Evolutionary conservation across 805 yeast species (phyloP).

Genomic region (Candida methanosorbosa): DNA sequence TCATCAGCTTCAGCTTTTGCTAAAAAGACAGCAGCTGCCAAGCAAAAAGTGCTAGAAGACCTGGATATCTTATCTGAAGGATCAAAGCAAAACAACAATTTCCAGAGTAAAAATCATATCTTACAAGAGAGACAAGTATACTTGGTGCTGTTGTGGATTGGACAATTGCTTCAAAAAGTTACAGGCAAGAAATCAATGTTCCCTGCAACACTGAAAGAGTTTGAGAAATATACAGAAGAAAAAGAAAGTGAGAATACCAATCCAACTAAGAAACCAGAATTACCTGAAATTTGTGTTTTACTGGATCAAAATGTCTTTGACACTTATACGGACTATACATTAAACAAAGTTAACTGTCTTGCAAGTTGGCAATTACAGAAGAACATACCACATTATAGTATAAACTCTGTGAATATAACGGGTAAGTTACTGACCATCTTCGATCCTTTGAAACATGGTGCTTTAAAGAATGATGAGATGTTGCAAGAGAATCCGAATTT

Average conservation of each 20-base stretch:
- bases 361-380: constrained; percentile 25
- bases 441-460: constrained; percentile 17
- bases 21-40: background rate
- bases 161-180: constrained; percentile 19
- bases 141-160: constrained; percentile 21
- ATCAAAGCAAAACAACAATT: too few species aligned
- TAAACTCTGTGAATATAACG: constrained; percentile 19
- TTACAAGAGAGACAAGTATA: constrained; percentile 21
- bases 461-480: constrained; percentile 8
- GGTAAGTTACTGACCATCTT: constrained; percentile 12
- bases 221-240: background rate
- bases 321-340: constrained; percentile 4
- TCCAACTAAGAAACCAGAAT: too few species aligned
- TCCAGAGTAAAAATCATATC: constrained; percentile 4
- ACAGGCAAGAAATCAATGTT: constrained; percentile 7
- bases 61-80: background rate
- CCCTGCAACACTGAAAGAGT: background rate
- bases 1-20: background rate
- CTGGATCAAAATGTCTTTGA: constrained; percentile 15
- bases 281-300: constrained; percentile 16
- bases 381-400: constrained; percentile 17
- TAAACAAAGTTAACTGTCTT: constrained; percentile 15
- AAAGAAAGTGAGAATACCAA: too few species aligned
- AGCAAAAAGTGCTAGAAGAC: background rate
- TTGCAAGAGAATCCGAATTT: constrained; percentile 14